Evolutionary conservation across 305 asterid genomes (phyloP).

Genomic region (Solanum hybrid): DNA sequence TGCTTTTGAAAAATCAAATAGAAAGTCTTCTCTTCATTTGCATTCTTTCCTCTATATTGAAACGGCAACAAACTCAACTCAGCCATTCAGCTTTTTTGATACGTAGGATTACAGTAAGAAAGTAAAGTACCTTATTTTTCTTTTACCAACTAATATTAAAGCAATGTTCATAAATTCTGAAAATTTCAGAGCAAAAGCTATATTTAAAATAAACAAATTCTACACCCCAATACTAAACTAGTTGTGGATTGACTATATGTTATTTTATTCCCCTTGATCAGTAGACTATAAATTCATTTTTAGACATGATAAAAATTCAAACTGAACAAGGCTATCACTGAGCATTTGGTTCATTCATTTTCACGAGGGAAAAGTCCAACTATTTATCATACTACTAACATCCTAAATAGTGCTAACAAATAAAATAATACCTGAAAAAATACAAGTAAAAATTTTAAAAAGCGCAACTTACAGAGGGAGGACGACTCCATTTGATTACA

Average conservation of each 20-base stretch:
- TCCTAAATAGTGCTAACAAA: not conserved
- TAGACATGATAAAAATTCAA: not conserved
- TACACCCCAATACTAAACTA: not conserved
- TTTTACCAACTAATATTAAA: not conserved
- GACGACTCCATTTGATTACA: conserved; percentile 57
- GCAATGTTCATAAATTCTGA: not conserved
- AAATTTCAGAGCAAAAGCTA: not conserved
- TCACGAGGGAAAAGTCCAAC: not conserved
- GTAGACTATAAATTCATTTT: not conserved
- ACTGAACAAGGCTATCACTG: not conserved
- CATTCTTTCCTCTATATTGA: not conserved
- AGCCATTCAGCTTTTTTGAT: not conserved
- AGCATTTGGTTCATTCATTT: not conserved
- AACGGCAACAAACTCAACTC: not conserved
- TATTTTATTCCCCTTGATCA: not conserved
- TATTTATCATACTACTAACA: not conserved
- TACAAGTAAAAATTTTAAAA: not conserved
- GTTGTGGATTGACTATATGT: not conserved
- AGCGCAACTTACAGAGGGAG: conserved; percentile 49
- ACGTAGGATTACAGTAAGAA: not conserved
- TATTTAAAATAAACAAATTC: not conserved
- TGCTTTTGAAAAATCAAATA: not conserved
- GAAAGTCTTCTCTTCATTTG: not conserved
- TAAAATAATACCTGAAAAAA: not conserved
- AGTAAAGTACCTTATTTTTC: not conserved